Conservation (phyloP, 2,329 filamentous ascomycete genomes). For the Clonostachys byssicola region DNA sequence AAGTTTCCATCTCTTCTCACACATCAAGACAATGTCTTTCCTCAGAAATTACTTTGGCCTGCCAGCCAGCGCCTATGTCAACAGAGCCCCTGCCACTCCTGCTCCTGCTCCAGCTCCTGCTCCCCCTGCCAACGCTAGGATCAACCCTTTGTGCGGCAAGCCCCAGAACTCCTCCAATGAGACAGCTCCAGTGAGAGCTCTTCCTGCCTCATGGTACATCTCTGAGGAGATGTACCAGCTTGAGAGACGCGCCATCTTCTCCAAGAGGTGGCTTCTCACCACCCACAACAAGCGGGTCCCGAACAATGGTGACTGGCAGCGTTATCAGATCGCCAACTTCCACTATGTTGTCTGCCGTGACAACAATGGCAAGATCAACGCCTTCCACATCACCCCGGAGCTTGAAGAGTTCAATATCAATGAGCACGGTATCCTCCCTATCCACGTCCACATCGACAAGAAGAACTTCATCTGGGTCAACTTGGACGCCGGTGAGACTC, state of each 20-base stretch:
- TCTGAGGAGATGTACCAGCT: slow-evolving; percentile 43
- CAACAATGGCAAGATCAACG: slow-evolving; percentile 46
- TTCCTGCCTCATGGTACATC: slow-evolving; percentile 18
- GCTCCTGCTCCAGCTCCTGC: no score
- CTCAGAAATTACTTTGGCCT: background rate
- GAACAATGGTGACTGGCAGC: slow-evolving; percentile 49
- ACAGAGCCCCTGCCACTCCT: no score
- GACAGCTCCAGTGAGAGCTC: slow-evolving; percentile 4
- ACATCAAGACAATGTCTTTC: background rate
- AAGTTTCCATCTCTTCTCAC: no score
- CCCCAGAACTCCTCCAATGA: background rate
- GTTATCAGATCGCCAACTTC: slow-evolving; percentile 50
- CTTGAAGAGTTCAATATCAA: slow-evolving; percentile 51
- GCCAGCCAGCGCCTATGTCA: no score
- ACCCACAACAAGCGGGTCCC: slow-evolving; percentile 5
- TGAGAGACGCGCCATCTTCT: slow-evolving; percentile 47
- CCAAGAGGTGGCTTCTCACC: slow-evolving; percentile 39
- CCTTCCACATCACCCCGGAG: slow-evolving; percentile 58
- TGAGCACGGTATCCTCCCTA: slow-evolving; percentile 50
- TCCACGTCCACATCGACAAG: slow-evolving; percentile 47
- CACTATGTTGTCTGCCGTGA: slow-evolving; percentile 49
- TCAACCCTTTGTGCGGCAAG: background rate
- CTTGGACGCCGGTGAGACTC: slow-evolving; percentile 40
- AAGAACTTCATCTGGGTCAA: slow-evolving; percentile 58
- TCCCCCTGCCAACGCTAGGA: no score